Conservation (phyloP, 2,329 filamentous ascomycete genomes). For the Ophiostoma sp. region DNA sequence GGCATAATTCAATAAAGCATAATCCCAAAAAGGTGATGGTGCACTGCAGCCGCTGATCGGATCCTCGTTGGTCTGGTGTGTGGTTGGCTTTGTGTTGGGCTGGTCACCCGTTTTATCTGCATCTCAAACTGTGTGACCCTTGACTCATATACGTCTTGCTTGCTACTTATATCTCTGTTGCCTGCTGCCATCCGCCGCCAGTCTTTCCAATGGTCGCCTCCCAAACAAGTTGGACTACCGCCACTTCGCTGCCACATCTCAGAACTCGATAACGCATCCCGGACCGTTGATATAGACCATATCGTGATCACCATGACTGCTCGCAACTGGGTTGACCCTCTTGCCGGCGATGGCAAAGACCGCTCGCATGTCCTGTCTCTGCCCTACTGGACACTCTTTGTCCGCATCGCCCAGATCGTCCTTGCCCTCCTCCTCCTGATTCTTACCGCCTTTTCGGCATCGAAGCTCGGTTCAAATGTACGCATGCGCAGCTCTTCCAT, state of each 20-base stretch:
- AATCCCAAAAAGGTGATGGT: not conserved
- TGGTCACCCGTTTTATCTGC: not conserved
- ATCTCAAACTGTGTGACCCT: not conserved
- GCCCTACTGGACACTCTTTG: conserved; percentile 26
- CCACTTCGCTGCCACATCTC: not conserved
- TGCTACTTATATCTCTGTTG: conserved; percentile 1
- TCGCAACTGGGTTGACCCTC: conserved; percentile 13
- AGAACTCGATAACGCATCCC: not conserved
- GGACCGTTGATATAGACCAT: not conserved
- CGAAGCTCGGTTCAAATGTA: conserved; percentile 4
- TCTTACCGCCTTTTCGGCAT: conserved; percentile 26
- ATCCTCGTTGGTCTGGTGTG: not conserved
- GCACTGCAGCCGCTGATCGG: conserved; percentile 4
- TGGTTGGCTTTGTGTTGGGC: not conserved
- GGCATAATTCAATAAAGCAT: not conserved
- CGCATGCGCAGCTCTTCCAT: not conserved
- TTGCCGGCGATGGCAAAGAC: conserved; percentile 23
- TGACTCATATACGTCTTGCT: not conserved
- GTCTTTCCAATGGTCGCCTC: not conserved
- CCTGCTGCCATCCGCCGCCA: not conserved
- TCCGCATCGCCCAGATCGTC: conserved; percentile 26
- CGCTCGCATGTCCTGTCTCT: conserved; percentile 26
- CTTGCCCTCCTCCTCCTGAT: conserved; percentile 25
- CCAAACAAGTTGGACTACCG: not conserved
- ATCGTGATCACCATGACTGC: conserved; percentile 17